Base-by-base conservation (phyloP, 1,139 yeast species). In the Saccharomyces hybrid region DNA sequence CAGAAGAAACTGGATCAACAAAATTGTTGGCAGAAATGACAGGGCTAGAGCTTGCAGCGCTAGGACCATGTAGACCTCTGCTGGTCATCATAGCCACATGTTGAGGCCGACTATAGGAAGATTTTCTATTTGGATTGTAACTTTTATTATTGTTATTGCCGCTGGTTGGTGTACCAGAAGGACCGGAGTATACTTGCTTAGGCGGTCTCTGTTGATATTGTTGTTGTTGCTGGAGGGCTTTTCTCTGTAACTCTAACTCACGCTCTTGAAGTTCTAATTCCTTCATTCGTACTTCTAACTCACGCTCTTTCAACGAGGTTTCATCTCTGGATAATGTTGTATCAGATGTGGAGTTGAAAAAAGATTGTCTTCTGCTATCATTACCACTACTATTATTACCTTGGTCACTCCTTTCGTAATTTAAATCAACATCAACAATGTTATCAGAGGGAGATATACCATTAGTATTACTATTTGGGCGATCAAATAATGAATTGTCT, bases 201-300 rank as follows among this genome's bases (percentile, higher is more conserved):
- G 31, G 49, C 16, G 13, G 23, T 16, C 27, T 27, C 13, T 38
- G 44, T 9, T 38, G 44, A 5, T 29, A 28, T 47, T 55, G 62
- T 51, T 53, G 63, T 47, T 53, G 62, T 38, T 62, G 64, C 47
- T 56, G 62, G n/a, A 50, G 56, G 25, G 61, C 58, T 54, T 64
- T 66, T 56, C 63, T 69, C 54, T 66, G 69, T 42, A 72, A 59
- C 46, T 68, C 71, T 28, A 66, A 47, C 62, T 77, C 79, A 51
- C 74, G 70, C 54, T 71, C 72, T 53, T 68, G 61, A 56, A 78
- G 64, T 23, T 74, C 73, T 55, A 73, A 67, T 61, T 78, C 82
- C 57, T 76, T 73, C 55, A 69, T 71, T 57, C 71, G 70, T 50
- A 77, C 66, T 57, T 76, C 80, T 44, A 71, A 51, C 58, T 77